Conservation (phyloP, 2,329 filamentous ascomycete genomes). For the Fusarium domesticum region DNA sequence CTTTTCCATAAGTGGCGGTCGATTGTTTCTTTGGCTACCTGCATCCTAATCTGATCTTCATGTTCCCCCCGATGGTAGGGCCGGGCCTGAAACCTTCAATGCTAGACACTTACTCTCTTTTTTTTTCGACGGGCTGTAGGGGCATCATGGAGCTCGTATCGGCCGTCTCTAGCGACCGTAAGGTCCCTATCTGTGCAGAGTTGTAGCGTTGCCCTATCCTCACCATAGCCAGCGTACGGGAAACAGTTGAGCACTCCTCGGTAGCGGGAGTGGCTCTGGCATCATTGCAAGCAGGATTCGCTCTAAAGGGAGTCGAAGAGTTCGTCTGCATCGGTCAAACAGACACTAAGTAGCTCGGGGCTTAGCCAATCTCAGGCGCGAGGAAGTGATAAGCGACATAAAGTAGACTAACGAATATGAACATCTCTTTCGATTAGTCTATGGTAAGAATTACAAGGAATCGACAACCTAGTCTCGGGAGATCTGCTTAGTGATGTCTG, state of each 20-base stretch:
- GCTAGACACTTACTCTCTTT: not conserved
- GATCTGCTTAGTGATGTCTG: too few species aligned
- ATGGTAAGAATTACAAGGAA: too few species aligned
- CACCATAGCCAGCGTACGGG: not conserved
- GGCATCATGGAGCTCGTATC: not conserved
- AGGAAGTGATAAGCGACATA: not conserved
- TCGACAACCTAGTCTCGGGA: too few species aligned
- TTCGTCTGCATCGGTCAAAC: not conserved
- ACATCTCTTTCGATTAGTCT: too few species aligned
- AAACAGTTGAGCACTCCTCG: not conserved
- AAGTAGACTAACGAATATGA: too few species aligned
- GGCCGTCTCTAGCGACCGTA: not conserved
- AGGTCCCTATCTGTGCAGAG: not conserved
- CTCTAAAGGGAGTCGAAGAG: not conserved
- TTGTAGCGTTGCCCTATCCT: not conserved
- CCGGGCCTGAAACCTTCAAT: not conserved
- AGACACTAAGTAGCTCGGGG: not conserved
- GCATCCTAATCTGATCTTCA: not conserved
- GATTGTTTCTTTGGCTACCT: not conserved
- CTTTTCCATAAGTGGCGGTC: not conserved
- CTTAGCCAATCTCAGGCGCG: not conserved
- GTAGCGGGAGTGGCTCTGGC: not conserved
- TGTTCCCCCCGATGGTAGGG: not conserved
- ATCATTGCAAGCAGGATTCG: not conserved
- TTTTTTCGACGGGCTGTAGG: not conserved